Evolutionary conservation across 164 flowering plant species (phyloP), one percentile per base, ranked within the genome.

Genomic region (Kalanchoe fedtschenkoi): DNA sequence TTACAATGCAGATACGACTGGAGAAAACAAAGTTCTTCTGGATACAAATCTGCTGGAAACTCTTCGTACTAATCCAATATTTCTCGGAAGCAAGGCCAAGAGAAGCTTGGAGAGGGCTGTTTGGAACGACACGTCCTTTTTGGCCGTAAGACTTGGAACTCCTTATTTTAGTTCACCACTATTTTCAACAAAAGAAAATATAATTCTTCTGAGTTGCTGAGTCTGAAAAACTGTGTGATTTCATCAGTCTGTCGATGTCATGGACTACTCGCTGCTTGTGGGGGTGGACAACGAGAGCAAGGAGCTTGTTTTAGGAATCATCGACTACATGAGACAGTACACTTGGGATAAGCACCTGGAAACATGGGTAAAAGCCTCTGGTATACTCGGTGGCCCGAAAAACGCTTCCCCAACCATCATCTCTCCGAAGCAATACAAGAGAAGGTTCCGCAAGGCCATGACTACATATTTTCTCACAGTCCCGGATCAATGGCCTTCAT

Each of bases 381-480:
- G 80, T 19, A 70, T 82, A 17, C 81, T 82, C 30, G 87, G 83
- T 21, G 87, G 83, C 16, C 75, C 81, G 0, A 80, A 70, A 65
- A 80, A 80, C 39, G 62, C 78, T 9, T 55, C 81, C 6, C 87
- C 87, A 5, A 82, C 84, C 13, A 75, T 82, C 17, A 75, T 82
- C 33, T 82, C 87, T 2, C 87, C 87, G 0, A 71, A 75, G 63
- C 78, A 76, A 65, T 82, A 82, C 77, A 80, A 82, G 75, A 77
- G 74, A 46, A 65, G 87, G 26, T 82, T 82, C 72, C 74, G 87
- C 42, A 82, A 82, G 65, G 83, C 83, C 3, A 82, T 82, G 87
- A 71, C 83, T 1, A 42, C 77, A 0, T 78, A 82, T 47, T 82
- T 82, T 47, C 29, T 47, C 7, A 47, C 22, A 29, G 54, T 47